Percentiles rank a stretch among this genome's conserved stretches.
Conservation (phyloP, 2,329 filamentous ascomycete genomes). For the Fusarium keratoplasticum region DNA sequence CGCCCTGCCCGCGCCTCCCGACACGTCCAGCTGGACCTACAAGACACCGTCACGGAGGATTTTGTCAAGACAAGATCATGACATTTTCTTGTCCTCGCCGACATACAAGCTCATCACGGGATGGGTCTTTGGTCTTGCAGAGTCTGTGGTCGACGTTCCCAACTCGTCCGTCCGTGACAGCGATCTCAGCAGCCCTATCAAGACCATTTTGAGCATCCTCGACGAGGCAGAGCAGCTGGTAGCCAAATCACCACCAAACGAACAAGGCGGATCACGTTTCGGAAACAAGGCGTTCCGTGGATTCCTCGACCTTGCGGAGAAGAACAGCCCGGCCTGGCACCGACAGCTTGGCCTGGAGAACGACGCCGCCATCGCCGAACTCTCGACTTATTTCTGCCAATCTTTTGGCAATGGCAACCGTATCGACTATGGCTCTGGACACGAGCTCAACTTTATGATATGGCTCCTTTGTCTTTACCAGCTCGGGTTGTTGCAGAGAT, state of each 20-base stretch:
- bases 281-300: slow-evolving; percentile 92
- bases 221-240: slow-evolving; percentile 76
- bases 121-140: slow-evolving; percentile 88
- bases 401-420: slow-evolving; percentile 87
- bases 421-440: slow-evolving; percentile 97
- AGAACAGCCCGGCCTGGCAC: slow-evolving; percentile 72
- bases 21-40: slow-evolving; percentile 70
- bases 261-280: slow-evolving; percentile 90
- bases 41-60: slow-evolving; percentile 80
- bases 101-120: slow-evolving; percentile 81
- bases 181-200: slow-evolving; percentile 70
- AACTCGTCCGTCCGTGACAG: slow-evolving; percentile 69
- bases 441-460: slow-evolving; percentile 96
- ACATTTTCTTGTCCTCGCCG: slow-evolving; percentile 81
- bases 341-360: slow-evolving; percentile 64
- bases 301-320: slow-evolving; percentile 78
- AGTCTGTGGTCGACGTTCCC: slow-evolving; percentile 79
- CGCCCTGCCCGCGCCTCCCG: slow-evolving; percentile 74
- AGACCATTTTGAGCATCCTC: slow-evolving; percentile 76
- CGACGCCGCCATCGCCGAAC: slow-evolving; percentile 71
- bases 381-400: slow-evolving; percentile 82
- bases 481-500: slow-evolving; percentile 70
- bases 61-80: slow-evolving; percentile 82
- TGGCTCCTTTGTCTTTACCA: slow-evolving; percentile 97
- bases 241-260: slow-evolving; percentile 78